Evolutionary conservation across 1,284 basidiomycete species (phyloP), one percentile per base, ranked within the genome.

Genomic region (Tremellales sp.): DNA sequence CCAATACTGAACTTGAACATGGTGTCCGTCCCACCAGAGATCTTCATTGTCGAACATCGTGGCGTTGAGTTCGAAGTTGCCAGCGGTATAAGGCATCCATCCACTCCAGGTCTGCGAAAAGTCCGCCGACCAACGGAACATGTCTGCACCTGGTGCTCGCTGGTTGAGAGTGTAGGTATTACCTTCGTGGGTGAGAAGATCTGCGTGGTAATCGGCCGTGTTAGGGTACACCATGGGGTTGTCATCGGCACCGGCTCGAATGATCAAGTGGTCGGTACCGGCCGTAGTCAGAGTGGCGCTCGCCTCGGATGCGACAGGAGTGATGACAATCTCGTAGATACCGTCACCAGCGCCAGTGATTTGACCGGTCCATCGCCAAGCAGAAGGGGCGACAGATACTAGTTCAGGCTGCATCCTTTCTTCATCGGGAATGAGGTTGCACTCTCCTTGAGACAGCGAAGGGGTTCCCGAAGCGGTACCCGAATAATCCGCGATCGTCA

Each of bases 1-100:
- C 84, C 86, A 92, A 72, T 94, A 93, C 77, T 93, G 89, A 19
- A 92, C 80, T 73, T 88, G 84, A 63, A 93, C 78, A 67, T 94
- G 90, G 50, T 87, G 72, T 5, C 90, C 90, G 1, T 76, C 60
- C 90, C 90, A 94, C 75, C 85, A 91, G 48, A 81, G 80, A 13
- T 77, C 77, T 12, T 77, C 61, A 48, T 72, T 45, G 39, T 75
- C 64, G 68, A 90, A 86, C 13, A 81, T 52, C 11, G 72, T 75
- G 11, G 80, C 68, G 51, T 84, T 79, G 48, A 93, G 80, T 0
- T 75, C 79, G 1, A 85, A 84, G 12, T 21, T 12, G n/a, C 76
- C 79, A 45, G 82, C 78, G 74, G 90, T 86, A 81, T 85, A 92
- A 37, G 76, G 75, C 29, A 75, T 72, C 89, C 90, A 93, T 11